Base-by-base conservation (phyloP, 768 basidiomycete species). In the Naganishia vishniacii region DNA sequence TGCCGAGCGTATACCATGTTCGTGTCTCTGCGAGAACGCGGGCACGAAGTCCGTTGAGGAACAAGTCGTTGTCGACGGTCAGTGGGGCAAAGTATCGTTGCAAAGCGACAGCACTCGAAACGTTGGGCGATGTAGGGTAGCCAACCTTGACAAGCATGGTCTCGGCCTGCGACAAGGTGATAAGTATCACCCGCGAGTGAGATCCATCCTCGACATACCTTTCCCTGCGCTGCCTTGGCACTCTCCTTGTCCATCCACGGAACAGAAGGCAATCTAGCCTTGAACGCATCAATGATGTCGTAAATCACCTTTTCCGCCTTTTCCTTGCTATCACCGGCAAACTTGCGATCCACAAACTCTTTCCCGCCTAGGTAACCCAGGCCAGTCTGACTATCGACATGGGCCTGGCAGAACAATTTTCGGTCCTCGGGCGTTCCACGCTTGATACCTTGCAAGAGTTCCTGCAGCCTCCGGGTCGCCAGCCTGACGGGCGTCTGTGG, bases 241-340 rank as follows among this genome's bases (percentile, higher is more conserved):
- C 90, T 90, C 68, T 84, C 78, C 48, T 85, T 77, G 73, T 98
- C 95, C 88, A 99, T 91, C 95, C 95, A 99, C 20, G 85, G 82
- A 56, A 95, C 82, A 59, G 83, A 74, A 4, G 81, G 77, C 20
- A 99, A 80, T 4, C 89, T 89, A 18, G 78, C 78, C 73, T 91
- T 86, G 81, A 98, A 98, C 0, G 91, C 82, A 25, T 84, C 77
- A 59, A 97, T 84, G 68, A 95, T 88, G 61, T 87, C 68, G 48
- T 81, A 83, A 72, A 99, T 97, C 66, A 97, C 83, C 65, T 84
- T 84, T 47, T 88, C 88, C 13, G 86, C 90, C 72, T 88, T 88
- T 69, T 82, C 82, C 75, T 84, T 88, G 25, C 89, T 73, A 56
- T 88, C 81, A 20, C 87, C 85, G 68, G 68, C 67, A 77, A 78